Evolutionary conservation across 805 yeast species (phyloP).

Genomic region (Candida sithepensis): DNA sequence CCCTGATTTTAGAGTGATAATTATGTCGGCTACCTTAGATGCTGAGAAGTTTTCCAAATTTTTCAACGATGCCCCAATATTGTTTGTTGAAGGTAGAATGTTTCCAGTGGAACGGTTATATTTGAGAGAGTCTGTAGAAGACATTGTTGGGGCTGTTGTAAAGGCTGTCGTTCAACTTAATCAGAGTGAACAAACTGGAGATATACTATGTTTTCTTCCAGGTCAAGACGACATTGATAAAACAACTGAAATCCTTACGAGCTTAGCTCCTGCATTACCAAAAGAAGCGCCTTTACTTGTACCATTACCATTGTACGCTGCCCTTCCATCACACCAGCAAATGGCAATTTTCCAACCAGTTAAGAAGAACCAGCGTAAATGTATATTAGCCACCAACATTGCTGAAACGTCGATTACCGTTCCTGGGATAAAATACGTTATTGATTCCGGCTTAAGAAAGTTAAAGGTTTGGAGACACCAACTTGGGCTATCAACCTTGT

Average conservation of each 20-base stretch:
- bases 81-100: constrained; percentile 86
- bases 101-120: constrained; percentile 77
- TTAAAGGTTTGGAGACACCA: constrained; percentile 95
- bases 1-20: constrained; percentile 57
- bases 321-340: constrained; percentile 83
- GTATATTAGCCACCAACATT: constrained; percentile 89
- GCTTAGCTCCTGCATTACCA: constrained; percentile 63
- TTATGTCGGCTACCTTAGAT: constrained; percentile 97
- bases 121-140: constrained; percentile 63
- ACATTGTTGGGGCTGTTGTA: constrained; percentile 75
- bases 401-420: constrained; percentile 98
- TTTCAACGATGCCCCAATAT: constrained; percentile 75
- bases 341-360: constrained; percentile 70
- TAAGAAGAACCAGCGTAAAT: constrained; percentile 68
- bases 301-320: constrained; percentile 88
- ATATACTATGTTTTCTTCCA: constrained; percentile 85
- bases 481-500: constrained; percentile 84
- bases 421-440: constrained; percentile 87
- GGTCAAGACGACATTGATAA: constrained; percentile 98
- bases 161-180: constrained; percentile 77
- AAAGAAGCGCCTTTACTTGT: constrained; percentile 71
- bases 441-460: constrained; percentile 90
- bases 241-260: constrained; percentile 58
- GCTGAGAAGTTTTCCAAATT: constrained; percentile 82
- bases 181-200: constrained; percentile 78